phyloP scores from a whole-genome alignment of 2,329 filamentous ascomycete species.

The Aspergillus sp. region DNA sequence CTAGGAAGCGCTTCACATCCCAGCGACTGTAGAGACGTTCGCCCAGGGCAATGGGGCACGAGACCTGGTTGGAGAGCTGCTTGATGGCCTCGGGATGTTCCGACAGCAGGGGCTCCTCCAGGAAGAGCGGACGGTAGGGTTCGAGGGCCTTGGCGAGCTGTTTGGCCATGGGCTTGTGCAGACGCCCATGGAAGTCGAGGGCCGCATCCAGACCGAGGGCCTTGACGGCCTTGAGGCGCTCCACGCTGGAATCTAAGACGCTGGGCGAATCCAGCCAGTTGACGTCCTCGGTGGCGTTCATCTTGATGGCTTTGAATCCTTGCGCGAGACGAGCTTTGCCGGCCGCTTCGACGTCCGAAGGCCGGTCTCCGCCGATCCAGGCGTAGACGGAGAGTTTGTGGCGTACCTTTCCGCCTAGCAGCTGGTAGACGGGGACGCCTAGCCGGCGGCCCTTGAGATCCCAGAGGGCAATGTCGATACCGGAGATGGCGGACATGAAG shows the following conservation, averaged over 20 bases:
- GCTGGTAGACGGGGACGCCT: conserved; percentile 68
- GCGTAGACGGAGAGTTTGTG: conserved; percentile 70
- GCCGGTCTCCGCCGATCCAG: conserved; percentile 76
- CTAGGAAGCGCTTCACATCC: conserved; percentile 71
- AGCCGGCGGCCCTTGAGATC: conserved; percentile 68
- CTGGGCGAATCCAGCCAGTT: conserved; percentile 74
- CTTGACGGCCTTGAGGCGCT: conserved; percentile 68
- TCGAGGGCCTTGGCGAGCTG: conserved; percentile 68
- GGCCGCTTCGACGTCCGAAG: conserved; percentile 62
- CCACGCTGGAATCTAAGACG: conserved; percentile 61
- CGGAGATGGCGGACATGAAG: conserved; percentile 75
- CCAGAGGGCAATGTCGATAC: conserved; percentile 78
- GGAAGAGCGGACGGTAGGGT: conserved; percentile 69
- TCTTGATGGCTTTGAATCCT: conserved; percentile 58
- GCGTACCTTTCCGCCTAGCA: conserved; percentile 72
- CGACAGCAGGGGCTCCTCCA: conserved; percentile 70
- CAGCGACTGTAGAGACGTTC: conserved; percentile 71
- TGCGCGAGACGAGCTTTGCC: conserved; percentile 50
- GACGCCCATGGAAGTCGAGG: conserved; percentile 74
- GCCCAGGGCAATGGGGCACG: conserved; percentile 67
- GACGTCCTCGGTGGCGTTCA: conserved; percentile 76
- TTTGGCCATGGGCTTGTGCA: conserved; percentile 79
- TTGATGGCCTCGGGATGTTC: conserved; percentile 69
- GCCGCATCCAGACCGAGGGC: conserved; percentile 69
- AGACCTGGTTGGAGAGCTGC: conserved; percentile 56